phyloP scores from a whole-genome alignment of 768 basidiomycete species.

The Paxillus rubicundulus region DNA sequence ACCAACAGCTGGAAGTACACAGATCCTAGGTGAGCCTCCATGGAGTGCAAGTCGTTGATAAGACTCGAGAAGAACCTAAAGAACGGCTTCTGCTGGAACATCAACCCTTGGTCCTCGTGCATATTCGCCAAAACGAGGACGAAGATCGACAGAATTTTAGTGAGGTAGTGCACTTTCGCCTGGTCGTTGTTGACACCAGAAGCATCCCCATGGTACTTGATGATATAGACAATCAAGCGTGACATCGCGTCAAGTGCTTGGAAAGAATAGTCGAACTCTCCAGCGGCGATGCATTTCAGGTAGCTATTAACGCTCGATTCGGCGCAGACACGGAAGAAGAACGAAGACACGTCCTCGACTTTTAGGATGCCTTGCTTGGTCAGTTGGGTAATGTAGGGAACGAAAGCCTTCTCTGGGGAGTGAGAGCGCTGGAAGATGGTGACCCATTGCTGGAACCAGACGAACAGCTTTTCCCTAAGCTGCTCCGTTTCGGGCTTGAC shows the following conservation, averaged over 20 bases:
- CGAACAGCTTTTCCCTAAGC: slow-evolving; percentile 68
- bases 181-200: slow-evolving; percentile 89
- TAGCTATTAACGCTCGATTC: slow-evolving; percentile 92
- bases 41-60: slow-evolving; percentile 83
- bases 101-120: slow-evolving; percentile 89
- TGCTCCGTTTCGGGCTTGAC: slow-evolving; percentile 72
- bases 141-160: slow-evolving; percentile 96
- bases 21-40: slow-evolving; percentile 81
- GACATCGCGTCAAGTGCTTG: slow-evolving; percentile 95
- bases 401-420: slow-evolving; percentile 91
- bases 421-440: slow-evolving; percentile 87
- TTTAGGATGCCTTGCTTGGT: slow-evolving; percentile 96
- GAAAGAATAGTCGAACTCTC: slow-evolving; percentile 77
- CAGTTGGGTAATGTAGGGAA: slow-evolving; percentile 94
- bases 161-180: slow-evolving; percentile 94
- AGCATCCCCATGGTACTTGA: slow-evolving; percentile 99
- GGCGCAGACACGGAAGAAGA: slow-evolving; percentile 98
- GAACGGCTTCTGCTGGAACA: slow-evolving; percentile 97
- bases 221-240: slow-evolving; percentile 92
- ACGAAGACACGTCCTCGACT: slow-evolving; percentile 92
- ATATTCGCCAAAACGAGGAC: slow-evolving; percentile 92
- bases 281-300: slow-evolving; percentile 66
- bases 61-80: slow-evolving; percentile 98
- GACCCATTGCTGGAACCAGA: slow-evolving; percentile 96
- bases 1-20: slow-evolving; percentile 89